Conservation (phyloP, 805 yeast genomes). For the Candida maesae region DNA sequence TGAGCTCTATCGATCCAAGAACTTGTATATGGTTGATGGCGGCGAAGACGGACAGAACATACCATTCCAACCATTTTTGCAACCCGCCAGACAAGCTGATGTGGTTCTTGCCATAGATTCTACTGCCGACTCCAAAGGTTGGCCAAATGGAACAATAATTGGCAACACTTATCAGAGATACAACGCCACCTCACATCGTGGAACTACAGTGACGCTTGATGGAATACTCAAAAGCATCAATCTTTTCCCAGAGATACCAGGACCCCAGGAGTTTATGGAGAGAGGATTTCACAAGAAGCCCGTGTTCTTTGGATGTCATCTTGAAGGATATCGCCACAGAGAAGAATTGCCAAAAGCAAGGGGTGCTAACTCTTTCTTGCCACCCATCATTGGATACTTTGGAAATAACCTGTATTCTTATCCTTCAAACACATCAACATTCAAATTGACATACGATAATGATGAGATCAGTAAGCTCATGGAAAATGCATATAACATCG, state of each 20-base stretch:
- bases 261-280: constrained; percentile 41
- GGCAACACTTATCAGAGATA: constrained; percentile 28
- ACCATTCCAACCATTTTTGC: constrained; percentile 63
- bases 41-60: constrained; percentile 76
- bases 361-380: constrained; percentile 28
- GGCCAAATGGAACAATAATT: constrained; percentile 58
- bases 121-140: constrained; percentile 49
- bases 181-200: constrained; percentile 17
- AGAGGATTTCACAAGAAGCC: constrained; percentile 57
- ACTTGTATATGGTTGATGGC: constrained; percentile 62
- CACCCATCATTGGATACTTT: constrained; percentile 53
- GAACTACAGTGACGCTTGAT: constrained; percentile 33
- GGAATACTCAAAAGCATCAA: constrained; percentile 37
- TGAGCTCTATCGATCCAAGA: constrained; percentile 29
- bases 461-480: constrained; percentile 44
- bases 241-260: constrained; percentile 64
- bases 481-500: constrained; percentile 49
- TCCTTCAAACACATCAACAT: constrained; percentile 54
- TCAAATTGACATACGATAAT: constrained; percentile 46
- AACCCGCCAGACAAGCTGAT: constrained; percentile 58
- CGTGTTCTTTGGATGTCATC: constrained; percentile 72
- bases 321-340: constrained; percentile 16
- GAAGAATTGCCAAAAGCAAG: constrained; percentile 11
- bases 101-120: constrained; percentile 59
- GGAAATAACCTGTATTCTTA: constrained; percentile 42